These are phyloP conservation scores for Metarhizium humberi DNA, from an alignment of 2,329 filamentous ascomycete genomes.

Conservation along the genomic window DNA sequence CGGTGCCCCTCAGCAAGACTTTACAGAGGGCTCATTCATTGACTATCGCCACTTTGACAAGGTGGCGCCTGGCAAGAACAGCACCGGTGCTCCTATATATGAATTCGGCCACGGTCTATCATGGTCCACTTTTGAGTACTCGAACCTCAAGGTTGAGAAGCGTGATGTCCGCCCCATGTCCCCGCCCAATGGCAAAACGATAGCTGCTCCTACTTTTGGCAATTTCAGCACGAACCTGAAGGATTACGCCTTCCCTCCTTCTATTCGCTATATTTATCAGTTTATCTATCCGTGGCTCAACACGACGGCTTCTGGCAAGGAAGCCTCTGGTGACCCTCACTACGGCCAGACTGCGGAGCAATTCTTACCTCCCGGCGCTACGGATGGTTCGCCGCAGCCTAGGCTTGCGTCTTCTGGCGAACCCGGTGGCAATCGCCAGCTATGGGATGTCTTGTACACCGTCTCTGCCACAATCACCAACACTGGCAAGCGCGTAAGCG, in stretches of 20 bases:
- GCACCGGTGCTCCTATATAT: slow-evolving; percentile 51
- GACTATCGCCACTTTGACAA: slow-evolving; percentile 62
- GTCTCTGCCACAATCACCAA: slow-evolving; percentile 63
- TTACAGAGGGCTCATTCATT: slow-evolving; percentile 70
- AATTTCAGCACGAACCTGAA: slow-evolving; percentile 51
- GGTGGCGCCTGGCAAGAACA: slow-evolving; percentile 25
- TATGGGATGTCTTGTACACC: slow-evolving; percentile 62
- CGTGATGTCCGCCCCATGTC: slow-evolving; percentile 40
- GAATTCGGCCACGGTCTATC: slow-evolving; percentile 76
- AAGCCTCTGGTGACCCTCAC: slow-evolving; percentile 46
- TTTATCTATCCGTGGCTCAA: slow-evolving; percentile 69
- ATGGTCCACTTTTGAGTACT: slow-evolving; percentile 72
- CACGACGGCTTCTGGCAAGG: slow-evolving; percentile 45
- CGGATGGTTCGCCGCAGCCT: slow-evolving; percentile 47
- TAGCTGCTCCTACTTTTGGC: slow-evolving; percentile 54
- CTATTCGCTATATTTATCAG: slow-evolving; percentile 39
- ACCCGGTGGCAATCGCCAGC: slow-evolving; percentile 53
- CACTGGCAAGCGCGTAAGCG: slow-evolving; percentile 54
- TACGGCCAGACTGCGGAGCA: slow-evolving; percentile 50
- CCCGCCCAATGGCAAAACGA: slow-evolving; percentile 52
- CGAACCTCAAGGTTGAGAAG: slow-evolving; percentile 51
- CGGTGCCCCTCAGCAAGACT: slow-evolving; percentile 61
- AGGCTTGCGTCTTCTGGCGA: slow-evolving; percentile 39
- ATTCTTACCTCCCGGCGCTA: slow-evolving; percentile 51
- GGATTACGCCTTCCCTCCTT: slow-evolving; percentile 60